A percentile compares a stretch with the other conserved stretches of the same genome.
These are phyloP conservation scores for Reticulascus tulasneorum DNA, from an alignment of 2,329 filamentous ascomycete species.

Conservation along the genomic window DNA sequence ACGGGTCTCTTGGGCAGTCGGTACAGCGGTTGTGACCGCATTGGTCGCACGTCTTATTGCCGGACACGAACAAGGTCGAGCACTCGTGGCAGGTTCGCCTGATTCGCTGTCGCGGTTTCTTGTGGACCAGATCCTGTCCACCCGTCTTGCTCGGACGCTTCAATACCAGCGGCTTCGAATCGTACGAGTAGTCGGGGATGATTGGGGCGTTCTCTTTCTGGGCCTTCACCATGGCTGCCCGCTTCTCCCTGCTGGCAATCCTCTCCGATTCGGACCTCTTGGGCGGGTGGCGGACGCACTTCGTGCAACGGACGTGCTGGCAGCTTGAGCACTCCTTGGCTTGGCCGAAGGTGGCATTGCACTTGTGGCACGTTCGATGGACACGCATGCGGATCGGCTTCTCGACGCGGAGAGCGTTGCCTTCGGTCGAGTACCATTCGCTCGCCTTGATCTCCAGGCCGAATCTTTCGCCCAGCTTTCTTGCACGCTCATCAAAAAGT, in stretches of 20 bases:
- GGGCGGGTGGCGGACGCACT: conserved; percentile 71
- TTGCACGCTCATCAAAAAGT: conserved; percentile 53
- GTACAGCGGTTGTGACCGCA: conserved; percentile 75
- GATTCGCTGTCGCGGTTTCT: conserved; percentile 68
- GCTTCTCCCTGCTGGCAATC: conserved; percentile 47
- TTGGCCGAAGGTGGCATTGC: conserved; percentile 67
- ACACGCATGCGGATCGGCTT: conserved; percentile 76
- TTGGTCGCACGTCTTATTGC: conserved; percentile 58
- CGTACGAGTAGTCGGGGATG: conserved; percentile 45
- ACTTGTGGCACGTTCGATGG: conserved; percentile 76
- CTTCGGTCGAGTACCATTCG: conserved; percentile 49
- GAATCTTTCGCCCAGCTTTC: conserved; percentile 51
- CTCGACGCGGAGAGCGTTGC: conserved; percentile 61
- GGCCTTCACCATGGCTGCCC: conserved; percentile 47
- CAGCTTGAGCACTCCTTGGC: conserved; percentile 73
- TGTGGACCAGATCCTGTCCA: conserved; percentile 68
- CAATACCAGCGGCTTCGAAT: conserved; percentile 48
- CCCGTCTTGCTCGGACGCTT: conserved; percentile 63
- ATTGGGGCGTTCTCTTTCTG: conserved; percentile 54
- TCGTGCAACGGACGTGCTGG: conserved; percentile 74
- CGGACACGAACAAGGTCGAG: conserved; percentile 53
- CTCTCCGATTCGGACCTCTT: conserved; percentile 57
- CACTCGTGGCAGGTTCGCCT: conserved; percentile 76
- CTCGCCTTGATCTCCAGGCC: conserved; percentile 52
- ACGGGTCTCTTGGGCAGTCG: conserved; percentile 77